Base-by-base conservation (phyloP, 2,329 filamentous ascomycete genomes). In the Dryadomyces quercivorus region DNA sequence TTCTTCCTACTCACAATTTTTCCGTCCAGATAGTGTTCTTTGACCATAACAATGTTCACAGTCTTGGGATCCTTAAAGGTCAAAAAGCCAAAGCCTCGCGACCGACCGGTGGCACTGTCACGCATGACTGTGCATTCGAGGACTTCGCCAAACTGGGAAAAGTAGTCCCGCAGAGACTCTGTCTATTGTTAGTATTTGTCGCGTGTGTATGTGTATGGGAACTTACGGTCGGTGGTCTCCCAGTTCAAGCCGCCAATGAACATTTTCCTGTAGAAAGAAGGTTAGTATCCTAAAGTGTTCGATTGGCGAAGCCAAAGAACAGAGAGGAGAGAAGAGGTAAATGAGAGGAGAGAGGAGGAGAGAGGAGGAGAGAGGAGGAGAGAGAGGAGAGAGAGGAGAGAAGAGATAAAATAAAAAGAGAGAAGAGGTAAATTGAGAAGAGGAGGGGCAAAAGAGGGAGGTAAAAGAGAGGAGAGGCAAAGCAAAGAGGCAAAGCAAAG, bases 41-140 rank as follows among this genome's bases (percentile, higher is more conserved):
- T 98, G 59, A 98, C 93, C 93, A 98, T 98, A 60, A 98, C 93
- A 61, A 90, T 95, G 67, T 98, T 98, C 61, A 98, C 93, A 4
- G 89, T 95, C 73, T 95, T 95, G 50, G 93, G 86, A 65, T 98
- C 93, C 67, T 88, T 94, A 76, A 98, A 98, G 0, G 93, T 98
- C 58, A 98, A 76, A 72, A 98, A 98, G 34, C 93, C 93, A 63
- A 98, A 98, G 22, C 93, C 93, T 70, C 93, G 83, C 34, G 93
- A 97, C 59, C 93, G 84, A 46, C 93, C 93, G 10, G 90, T 95
- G 51, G 88, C 86, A 58, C 90, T 91, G 70, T 98, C 93, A 60
- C 93, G 82, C 93, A 98, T 98, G n/a, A 98, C 93, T 16, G 93
- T 98, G 68, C 93, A 97, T 73, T 98, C 93, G 34, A 92, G 80